Evolutionary conservation across 2,329 filamentous ascomycete species (phyloP).

Genomic region (Aspergillus versicolor): DNA sequence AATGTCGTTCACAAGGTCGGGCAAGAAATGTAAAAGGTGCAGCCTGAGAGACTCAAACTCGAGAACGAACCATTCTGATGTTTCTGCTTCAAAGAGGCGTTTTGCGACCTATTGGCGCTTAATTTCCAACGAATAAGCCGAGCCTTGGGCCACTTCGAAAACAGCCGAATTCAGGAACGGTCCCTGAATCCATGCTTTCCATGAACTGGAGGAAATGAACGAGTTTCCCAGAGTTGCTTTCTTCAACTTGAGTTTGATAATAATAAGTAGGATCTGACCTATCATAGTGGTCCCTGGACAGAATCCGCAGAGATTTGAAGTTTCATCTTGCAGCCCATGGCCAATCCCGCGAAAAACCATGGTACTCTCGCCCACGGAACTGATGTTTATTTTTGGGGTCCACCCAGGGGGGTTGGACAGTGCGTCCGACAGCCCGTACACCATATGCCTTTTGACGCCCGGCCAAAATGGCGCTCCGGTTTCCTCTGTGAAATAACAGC

Average conservation of each 20-base stretch:
- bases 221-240: no score
- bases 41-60: neutral
- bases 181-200: neutral
- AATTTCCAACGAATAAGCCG: neutral
- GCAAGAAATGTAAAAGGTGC: neutral
- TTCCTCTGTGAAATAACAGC: no score
- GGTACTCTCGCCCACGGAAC: slow-evolving; percentile 16
- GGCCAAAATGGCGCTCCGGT: neutral
- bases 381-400: slow-evolving; percentile 17
- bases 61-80: neutral
- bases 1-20: no score
- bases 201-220: no score
- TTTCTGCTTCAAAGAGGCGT: neutral
- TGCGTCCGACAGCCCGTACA: no score
- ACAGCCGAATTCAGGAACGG: neutral
- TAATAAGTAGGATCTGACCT: neutral
- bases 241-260: neutral
- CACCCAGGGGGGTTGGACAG: neutral
- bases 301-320: neutral
- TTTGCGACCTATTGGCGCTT: neutral
- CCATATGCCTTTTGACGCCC: neutral
- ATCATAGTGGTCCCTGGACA: neutral
- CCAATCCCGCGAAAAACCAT: slow-evolving; percentile 15
- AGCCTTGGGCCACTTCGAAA: neutral
- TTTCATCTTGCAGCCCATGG: neutral